Conservation (phyloP, 208 protist genomes). For the Trypanosomatidae sp. region DNA sequence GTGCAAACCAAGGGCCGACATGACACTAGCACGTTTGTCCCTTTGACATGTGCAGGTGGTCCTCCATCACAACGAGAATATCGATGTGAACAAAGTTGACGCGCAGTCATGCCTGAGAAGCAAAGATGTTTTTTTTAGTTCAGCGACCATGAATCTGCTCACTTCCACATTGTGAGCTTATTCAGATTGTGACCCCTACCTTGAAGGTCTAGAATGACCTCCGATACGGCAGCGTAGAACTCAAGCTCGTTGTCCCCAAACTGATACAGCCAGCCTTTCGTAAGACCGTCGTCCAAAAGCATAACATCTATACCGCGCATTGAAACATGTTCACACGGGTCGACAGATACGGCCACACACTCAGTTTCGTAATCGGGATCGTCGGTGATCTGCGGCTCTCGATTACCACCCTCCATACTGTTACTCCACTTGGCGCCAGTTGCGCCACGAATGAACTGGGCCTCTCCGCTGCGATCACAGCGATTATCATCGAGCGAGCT, state of each 20-base stretch:
- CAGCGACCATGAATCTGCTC: neutral
- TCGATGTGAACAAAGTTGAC: neutral
- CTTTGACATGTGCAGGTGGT: neutral
- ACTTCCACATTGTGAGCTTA: constrained; percentile 50
- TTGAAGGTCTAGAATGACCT: constrained; percentile 67
- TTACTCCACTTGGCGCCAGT: constrained; percentile 14
- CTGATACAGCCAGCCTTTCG: constrained; percentile 63
- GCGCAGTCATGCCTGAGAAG: neutral
- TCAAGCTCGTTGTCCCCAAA: constrained; percentile 62
- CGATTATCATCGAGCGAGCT: constrained; percentile 4
- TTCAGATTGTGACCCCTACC: constrained; percentile 69
- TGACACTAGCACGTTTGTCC: neutral
- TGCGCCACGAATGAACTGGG: constrained; percentile 56
- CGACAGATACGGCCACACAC: constrained; percentile 27
- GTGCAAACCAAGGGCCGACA: neutral
- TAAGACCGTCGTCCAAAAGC: constrained; percentile 79
- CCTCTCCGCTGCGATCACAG: constrained; percentile 63
- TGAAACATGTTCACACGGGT: constrained; percentile 69
- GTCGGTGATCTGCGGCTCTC: constrained; percentile 13
- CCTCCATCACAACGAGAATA: constrained; percentile 2
- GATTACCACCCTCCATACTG: constrained; percentile 1
- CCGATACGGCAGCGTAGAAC: constrained; percentile 64
- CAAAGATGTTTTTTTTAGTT: neutral
- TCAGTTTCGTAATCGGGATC: constrained; percentile 37
- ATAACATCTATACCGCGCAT: constrained; percentile 85